A percentile compares a stretch with the other conserved stretches of the same genome.
These are phyloP conservation scores for Serendipita sp. DNA, from an alignment of 768 basidiomycete species.

Conservation along the genomic window DNA sequence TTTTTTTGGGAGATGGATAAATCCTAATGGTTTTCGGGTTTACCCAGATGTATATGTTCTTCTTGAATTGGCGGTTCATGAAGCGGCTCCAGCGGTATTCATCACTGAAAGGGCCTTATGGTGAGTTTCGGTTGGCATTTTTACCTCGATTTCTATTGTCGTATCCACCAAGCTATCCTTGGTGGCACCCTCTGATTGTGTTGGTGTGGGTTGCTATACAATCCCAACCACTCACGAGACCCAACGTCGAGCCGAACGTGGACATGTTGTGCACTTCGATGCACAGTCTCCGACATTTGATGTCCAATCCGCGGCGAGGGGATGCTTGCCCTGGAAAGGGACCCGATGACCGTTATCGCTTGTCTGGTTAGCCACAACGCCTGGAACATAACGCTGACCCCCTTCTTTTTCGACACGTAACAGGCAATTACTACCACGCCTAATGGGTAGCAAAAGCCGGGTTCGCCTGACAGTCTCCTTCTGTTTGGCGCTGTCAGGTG, in stretches of 20 bases:
- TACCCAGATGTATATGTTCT: slow-evolving; percentile 55
- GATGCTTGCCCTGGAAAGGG: no score
- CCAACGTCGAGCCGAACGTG: no score
- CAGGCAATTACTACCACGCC: slow-evolving; percentile 3
- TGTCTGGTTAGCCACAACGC: no score
- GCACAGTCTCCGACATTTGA: no score
- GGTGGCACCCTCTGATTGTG: background rate
- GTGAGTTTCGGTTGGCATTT: background rate
- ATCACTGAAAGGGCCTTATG: slow-evolving; percentile 44
- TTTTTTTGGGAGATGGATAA: slow-evolving; percentile 1
- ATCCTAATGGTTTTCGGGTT: slow-evolving; percentile 5
- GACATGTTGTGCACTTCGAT: no score
- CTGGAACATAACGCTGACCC: no score
- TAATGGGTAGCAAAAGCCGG: background rate
- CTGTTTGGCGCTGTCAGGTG: no score
- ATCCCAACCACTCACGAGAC: background rate
- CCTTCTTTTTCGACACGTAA: background rate
- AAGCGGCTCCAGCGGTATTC: slow-evolving; percentile 54
- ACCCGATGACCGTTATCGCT: no score
- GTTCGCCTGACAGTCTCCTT: background rate
- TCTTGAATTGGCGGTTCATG: slow-evolving; percentile 59
- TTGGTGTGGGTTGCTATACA: background rate
- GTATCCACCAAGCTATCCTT: background rate
- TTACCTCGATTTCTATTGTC: background rate
- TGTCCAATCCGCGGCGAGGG: no score